phyloP scores from a whole-genome alignment of 257 asterid genomes.

The Solanum chilense region DNA sequence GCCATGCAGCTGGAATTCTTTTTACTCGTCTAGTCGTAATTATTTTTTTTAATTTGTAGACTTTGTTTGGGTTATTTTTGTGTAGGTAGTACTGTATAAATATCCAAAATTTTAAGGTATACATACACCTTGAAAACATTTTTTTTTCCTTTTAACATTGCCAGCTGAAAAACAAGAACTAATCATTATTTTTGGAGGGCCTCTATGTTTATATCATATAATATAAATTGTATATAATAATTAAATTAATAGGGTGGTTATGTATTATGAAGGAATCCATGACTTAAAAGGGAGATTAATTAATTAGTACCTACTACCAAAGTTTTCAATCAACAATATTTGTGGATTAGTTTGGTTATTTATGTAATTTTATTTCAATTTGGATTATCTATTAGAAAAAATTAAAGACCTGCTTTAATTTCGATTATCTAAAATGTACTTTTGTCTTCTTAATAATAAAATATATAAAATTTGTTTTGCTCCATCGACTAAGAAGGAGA shows the following conservation, averaged over 20 bases:
- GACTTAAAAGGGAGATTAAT: background rate
- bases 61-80: background rate
- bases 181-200: background rate
- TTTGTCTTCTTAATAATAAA: background rate
- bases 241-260: background rate
- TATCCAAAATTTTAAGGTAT: background rate
- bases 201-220: background rate
- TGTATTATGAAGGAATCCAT: background rate
- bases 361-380: background rate
- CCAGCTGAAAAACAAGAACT: background rate
- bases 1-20: background rate
- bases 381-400: background rate
- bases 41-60: background rate
- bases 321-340: background rate
- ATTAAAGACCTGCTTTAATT: no score
- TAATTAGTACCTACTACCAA: background rate
- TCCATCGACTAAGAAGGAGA: background rate
- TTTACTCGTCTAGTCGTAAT: background rate
- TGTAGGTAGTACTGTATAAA: background rate
- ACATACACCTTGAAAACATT: background rate
- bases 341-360: background rate
- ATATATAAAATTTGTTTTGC: background rate
- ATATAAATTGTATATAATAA: background rate
- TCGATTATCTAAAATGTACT: background rate
- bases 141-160: background rate